Base-by-base conservation (phyloP, 257 asterid species). In the Echites panduratus region DNA sequence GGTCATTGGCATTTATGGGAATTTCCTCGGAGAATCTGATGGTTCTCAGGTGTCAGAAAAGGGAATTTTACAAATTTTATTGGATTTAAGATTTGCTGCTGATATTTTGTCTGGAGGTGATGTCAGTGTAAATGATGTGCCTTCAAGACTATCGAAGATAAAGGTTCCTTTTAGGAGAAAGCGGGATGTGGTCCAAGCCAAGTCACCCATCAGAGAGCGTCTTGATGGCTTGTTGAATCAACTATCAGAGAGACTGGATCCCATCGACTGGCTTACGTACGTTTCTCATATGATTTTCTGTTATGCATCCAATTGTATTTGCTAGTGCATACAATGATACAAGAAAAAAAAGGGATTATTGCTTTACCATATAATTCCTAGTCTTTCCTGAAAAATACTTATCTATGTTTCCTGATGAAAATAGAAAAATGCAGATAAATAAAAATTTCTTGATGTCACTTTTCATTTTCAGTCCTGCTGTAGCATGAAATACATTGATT, bases 201-300 rank as follows among this genome's bases (percentile, higher is more conserved):
- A 86, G 76, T 87, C 97, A 10, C 79, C 82, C 65, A 75, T 77
- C 53, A 83, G 84, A 77, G 97, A 87, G 78, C 92, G 85, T 22
- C 79, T 85, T 47, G 82, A 77, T 70, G 79, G 76, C 81, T 79
- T 89, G 88, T 79, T 87, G 32, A 76, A 83, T 80, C 88, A 79
- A 74, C 85, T 95, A 63, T 86, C 97, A 49, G 90, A 89, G 62
- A 87, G 82, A 72, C 81, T 95, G 85, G 99, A 95, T 82, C 99
- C 97, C 76, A 95, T 95, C 52, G 98, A 95, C 76, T 95, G 99
- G 99, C 97, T 88, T 77, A 95, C 98, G 97, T 95, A 90, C 80
- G 98, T 82, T 82, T 77, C 82, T 78, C 44, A 48, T 49, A 29
- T 16, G 24, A 66, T 29, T 71, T 47, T 75, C 32, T 57, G 54